Conservation (phyloP, 176 grass and related monocot genomes). For the Alloteropsis semialata region DNA sequence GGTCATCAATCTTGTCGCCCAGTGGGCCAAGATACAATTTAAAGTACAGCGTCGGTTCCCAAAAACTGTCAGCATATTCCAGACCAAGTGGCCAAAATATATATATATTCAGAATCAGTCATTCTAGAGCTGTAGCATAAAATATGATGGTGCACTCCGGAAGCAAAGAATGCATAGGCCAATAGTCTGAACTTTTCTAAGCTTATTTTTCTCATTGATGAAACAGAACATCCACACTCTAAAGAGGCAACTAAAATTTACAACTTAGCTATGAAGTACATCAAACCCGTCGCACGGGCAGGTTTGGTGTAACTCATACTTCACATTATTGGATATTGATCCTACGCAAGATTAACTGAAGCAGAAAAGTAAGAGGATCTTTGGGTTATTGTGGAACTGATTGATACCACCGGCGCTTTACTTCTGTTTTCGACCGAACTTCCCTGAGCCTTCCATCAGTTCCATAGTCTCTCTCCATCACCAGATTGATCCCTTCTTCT, state of each 20-base stretch:
- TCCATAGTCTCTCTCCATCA: constrained; percentile 95
- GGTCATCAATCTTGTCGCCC: constrained; percentile 6
- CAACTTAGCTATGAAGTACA: constrained; percentile 30
- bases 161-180: constrained; percentile 1
- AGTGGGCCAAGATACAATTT: constrained; percentile 10
- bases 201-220: background rate
- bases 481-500: constrained; percentile 93
- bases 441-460: constrained; percentile 82
- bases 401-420: constrained; percentile 83
- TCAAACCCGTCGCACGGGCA: constrained; percentile 10
- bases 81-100: constrained; percentile 30
- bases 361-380: background rate
- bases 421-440: constrained; percentile 79
- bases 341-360: constrained; percentile 19
- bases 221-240: constrained; percentile 22
- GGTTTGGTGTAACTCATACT: constrained; percentile 12
- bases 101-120: background rate
- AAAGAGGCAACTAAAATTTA: background rate
- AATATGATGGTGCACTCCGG: constrained; percentile 26
- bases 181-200: background rate
- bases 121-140: background rate
- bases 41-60: background rate
- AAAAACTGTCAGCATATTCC: background rate
- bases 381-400: constrained; percentile 17
- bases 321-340: constrained; percentile 15